Evolutionary conservation across 2,329 filamentous ascomycete genomes (phyloP).

Genomic region (Saccharata proteae): DNA sequence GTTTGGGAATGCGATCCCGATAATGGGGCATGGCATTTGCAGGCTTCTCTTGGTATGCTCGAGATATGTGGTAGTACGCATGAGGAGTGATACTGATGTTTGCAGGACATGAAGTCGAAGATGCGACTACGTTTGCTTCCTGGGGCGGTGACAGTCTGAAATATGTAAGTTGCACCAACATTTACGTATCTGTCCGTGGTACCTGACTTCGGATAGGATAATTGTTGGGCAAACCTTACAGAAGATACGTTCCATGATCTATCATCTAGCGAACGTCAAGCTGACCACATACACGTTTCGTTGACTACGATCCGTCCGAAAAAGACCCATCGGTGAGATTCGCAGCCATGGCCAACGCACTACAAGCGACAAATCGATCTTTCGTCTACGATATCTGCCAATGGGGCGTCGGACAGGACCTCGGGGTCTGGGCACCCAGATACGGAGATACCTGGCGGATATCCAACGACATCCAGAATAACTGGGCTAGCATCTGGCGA

Average conservation of each 20-base stretch:
- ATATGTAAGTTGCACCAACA: too few species aligned
- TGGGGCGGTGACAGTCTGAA: conserved; percentile 31
- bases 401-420: conserved; percentile 14
- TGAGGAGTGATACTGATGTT: too few species aligned
- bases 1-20: conserved; percentile 14
- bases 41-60: conserved; percentile 33
- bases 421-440: conserved; percentile 15
- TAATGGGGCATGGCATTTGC: conserved; percentile 31
- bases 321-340: conserved; percentile 3
- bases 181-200: too few species aligned
- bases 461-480: conserved; percentile 8
- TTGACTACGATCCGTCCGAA: conserved; percentile 2
- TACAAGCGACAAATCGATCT: conserved; percentile 12
- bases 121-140: conserved; percentile 16
- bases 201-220: too few species aligned
- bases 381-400: conserved; percentile 17
- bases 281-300: conserved; percentile 1
- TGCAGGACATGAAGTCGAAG: conserved; percentile 12
- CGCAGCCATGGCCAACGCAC: conserved; percentile 12
- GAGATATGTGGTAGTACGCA: conserved; percentile 37
- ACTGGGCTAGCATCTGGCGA: conserved; percentile 13
- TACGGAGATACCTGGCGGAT: conserved; percentile 17
- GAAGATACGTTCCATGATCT: conserved; percentile 3
- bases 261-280: background rate
- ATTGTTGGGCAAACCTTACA: conserved; percentile 33